phyloP scores from a whole-genome alignment of 2,329 filamentous ascomycete genomes.

The Pseudogymnoascus sp. region DNA sequence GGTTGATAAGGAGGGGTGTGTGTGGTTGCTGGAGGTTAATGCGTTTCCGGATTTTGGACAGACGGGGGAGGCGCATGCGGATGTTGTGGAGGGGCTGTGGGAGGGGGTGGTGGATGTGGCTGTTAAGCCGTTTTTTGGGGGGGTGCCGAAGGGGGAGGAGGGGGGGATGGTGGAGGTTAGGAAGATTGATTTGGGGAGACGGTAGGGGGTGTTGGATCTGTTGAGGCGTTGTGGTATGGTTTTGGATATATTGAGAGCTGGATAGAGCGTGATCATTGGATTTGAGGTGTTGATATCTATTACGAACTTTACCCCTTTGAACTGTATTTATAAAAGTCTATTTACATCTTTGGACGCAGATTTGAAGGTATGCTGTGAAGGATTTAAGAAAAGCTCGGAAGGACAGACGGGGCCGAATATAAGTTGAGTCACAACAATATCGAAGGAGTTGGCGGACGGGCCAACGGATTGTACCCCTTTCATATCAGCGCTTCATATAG shows the following conservation, averaged over 20 bases:
- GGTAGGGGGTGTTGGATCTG: slow-evolving; percentile 10
- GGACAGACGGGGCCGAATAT: neutral
- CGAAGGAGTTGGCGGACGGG: neutral
- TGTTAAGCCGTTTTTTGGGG: slow-evolving; percentile 59
- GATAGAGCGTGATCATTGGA: neutral
- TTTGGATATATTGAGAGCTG: neutral
- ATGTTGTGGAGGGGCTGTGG: slow-evolving; percentile 69
- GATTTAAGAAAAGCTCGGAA: neutral
- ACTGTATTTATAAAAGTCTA: neutral
- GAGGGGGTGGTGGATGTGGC: slow-evolving; percentile 59
- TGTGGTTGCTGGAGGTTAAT: slow-evolving; percentile 85
- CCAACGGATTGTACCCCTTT: too few species aligned
- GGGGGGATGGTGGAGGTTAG: slow-evolving; percentile 44
- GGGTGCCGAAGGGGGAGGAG: slow-evolving; percentile 23
- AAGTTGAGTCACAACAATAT: neutral
- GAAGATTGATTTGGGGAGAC: slow-evolving; percentile 42
- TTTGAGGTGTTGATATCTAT: neutral
- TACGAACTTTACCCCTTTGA: neutral
- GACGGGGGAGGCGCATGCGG: slow-evolving; percentile 67
- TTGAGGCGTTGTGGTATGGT: neutral
- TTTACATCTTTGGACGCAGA: neutral
- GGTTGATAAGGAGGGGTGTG: slow-evolving; percentile 54
- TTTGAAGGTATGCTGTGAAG: neutral
- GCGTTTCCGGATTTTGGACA: slow-evolving; percentile 94
- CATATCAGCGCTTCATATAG: too few species aligned